Conservation (phyloP, 805 yeast species). For the Maudiozyma pseudohumilis region DNA sequence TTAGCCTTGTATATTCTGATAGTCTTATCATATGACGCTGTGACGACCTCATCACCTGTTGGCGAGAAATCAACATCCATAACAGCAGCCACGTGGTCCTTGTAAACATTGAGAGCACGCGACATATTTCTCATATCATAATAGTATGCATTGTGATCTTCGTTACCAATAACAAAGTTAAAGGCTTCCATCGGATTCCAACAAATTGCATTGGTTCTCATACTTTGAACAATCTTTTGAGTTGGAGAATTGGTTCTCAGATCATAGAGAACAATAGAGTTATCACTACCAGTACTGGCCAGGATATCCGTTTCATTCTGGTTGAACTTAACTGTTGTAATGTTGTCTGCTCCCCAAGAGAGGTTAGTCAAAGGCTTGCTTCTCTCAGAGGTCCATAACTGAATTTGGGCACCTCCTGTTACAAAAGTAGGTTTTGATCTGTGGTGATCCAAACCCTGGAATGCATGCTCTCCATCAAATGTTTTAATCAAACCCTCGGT, state of each 20-base stretch:
- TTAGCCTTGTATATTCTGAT: constrained; percentile 65
- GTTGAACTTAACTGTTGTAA: constrained; percentile 74
- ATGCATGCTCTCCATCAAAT: constrained; percentile 72
- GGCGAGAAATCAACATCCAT: constrained; percentile 93
- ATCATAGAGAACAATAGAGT: constrained; percentile 84
- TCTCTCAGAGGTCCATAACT: constrained; percentile 85
- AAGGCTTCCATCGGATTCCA: constrained; percentile 99
- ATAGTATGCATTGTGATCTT: constrained; percentile 87
- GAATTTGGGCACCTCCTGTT: constrained; percentile 84
- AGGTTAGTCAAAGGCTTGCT: constrained; percentile 66
- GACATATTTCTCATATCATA: constrained; percentile 95
- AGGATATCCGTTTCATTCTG: constrained; percentile 80
- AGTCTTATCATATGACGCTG: constrained; percentile 93
- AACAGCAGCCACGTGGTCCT: constrained; percentile 94
- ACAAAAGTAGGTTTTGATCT: constrained; percentile 63
- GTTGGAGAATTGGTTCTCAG: constrained; percentile 84
- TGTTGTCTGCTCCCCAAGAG: constrained; percentile 95
- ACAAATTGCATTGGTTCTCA: constrained; percentile 76
- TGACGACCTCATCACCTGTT: constrained; percentile 90
- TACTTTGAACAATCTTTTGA: constrained; percentile 73
- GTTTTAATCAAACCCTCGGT: constrained; percentile 50
- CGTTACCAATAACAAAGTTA: constrained; percentile 83
- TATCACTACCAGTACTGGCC: constrained; percentile 86
- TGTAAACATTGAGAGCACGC: constrained; percentile 72
- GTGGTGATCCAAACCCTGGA: constrained; percentile 82